phyloP scores from a whole-genome alignment of 768 basidiomycete species.

The Termitomyces eurrhizus region DNA sequence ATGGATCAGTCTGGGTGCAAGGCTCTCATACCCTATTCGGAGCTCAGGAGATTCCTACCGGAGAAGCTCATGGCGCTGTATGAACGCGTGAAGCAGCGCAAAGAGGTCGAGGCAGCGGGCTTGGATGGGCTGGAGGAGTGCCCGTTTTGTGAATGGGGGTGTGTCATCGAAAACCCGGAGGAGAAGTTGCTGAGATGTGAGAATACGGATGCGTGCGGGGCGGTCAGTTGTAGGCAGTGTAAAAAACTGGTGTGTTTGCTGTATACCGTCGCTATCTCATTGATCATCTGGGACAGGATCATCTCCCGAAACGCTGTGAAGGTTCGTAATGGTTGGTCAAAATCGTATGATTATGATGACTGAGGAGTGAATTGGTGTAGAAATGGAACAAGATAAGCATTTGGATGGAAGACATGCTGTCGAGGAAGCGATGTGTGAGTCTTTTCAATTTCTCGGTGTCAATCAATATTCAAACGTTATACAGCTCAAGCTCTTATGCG shows the following conservation, averaged over 20 bases:
- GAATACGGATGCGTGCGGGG: constrained; percentile 65
- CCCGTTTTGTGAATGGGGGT: constrained; percentile 86
- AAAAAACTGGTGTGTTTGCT: constrained; percentile 56
- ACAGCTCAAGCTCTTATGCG: constrained; percentile 79
- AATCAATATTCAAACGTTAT: constrained; percentile 4
- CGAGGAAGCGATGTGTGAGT: constrained; percentile 91
- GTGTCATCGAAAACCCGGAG: constrained; percentile 63
- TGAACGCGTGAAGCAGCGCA: constrained; percentile 69
- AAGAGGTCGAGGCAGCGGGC: constrained; percentile 75
- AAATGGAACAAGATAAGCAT: constrained; percentile 70
- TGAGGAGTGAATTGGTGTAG: constrained; percentile 30
- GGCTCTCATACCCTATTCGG: constrained; percentile 60
- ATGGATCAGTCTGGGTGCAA: constrained; percentile 80
- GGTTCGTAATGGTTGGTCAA: constrained; percentile 34
- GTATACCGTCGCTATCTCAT: not conserved
- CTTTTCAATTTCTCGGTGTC: not conserved
- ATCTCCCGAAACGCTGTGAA: constrained; percentile 77
- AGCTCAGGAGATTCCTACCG: constrained; percentile 65
- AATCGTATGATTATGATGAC: not conserved
- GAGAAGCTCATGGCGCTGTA: constrained; percentile 66
- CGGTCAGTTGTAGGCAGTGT: constrained; percentile 76
- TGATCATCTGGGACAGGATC: constrained; percentile 46
- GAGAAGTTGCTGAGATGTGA: constrained; percentile 60
- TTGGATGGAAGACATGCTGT: constrained; percentile 73
- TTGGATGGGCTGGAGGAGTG: constrained; percentile 84